Conservation (phyloP, 2,329 filamentous ascomycete genomes). For the Sarocladium kiliense region DNA sequence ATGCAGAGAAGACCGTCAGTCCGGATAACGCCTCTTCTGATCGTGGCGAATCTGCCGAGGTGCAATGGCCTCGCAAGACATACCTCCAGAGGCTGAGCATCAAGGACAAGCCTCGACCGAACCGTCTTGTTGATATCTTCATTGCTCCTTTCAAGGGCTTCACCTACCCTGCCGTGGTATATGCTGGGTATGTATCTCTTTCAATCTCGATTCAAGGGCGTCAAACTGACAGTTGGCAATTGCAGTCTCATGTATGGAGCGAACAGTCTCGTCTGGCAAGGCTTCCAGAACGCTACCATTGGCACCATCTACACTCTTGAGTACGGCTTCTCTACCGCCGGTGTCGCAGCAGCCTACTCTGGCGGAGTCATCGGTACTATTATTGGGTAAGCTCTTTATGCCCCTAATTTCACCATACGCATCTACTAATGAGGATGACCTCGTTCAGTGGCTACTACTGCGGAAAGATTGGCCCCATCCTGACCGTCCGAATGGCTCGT, state of each 20-base stretch:
- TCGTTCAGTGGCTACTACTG: slow-evolving; percentile 19
- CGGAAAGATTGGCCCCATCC: slow-evolving; percentile 26
- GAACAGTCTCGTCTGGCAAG: slow-evolving; percentile 26
- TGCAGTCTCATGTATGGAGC: slow-evolving; percentile 24
- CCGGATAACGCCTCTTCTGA: neutral
- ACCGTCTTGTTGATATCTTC: slow-evolving; percentile 31
- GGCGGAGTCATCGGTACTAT: slow-evolving; percentile 34
- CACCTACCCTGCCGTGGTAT: slow-evolving; percentile 26
- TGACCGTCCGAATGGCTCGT: slow-evolving; percentile 37
- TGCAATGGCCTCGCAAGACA: slow-evolving; percentile 28
- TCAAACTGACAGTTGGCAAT: neutral
- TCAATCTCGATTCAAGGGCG: too few relatives aligned
- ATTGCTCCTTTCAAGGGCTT: slow-evolving; percentile 24
- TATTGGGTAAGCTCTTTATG: slow-evolving; percentile 22
- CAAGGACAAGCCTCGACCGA: slow-evolving; percentile 30
- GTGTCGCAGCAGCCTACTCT: slow-evolving; percentile 20
- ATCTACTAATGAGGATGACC: too few relatives aligned
- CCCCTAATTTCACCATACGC: neutral
- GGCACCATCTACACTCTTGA: slow-evolving; percentile 24
- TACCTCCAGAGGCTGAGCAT: slow-evolving; percentile 26
- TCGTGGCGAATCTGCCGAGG: slow-evolving; percentile 21
- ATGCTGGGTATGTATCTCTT: slow-evolving; percentile 25
- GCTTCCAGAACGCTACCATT: slow-evolving; percentile 24
- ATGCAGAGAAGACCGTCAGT: neutral
- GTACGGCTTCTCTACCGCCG: slow-evolving; percentile 24